These are phyloP conservation scores for Rhizophagus clarus DNA, from an alignment of 192 early-diverging fungal species.

Conservation along the genomic window DNA sequence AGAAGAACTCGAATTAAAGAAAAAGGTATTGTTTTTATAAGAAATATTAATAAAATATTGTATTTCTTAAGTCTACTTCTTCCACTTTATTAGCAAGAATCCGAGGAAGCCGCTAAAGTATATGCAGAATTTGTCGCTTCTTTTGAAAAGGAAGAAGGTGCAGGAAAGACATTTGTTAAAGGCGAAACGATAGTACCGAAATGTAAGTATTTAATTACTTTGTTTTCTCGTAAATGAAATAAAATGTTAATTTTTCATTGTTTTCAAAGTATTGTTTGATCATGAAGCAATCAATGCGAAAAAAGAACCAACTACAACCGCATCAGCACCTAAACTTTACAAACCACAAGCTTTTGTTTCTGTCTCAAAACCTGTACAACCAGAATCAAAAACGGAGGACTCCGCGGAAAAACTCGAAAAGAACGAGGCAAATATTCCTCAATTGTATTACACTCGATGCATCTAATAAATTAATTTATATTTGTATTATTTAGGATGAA, in stretches of 20 bases:
- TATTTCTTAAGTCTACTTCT: background rate
- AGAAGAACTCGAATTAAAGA: slow-evolving; percentile 70
- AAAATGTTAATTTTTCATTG: background rate
- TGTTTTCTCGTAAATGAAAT: slow-evolving; percentile 11
- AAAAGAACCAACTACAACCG: slow-evolving; percentile 30
- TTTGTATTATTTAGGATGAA: slow-evolving; percentile 22
- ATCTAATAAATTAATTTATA: background rate
- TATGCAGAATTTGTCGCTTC: slow-evolving; percentile 82
- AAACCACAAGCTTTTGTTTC: slow-evolving; percentile 40
- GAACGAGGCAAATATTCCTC: slow-evolving; percentile 11
- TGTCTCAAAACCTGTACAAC: slow-evolving; percentile 20
- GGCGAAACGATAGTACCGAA: slow-evolving; percentile 49
- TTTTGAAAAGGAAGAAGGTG: slow-evolving; percentile 61
- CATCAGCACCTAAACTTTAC: slow-evolving; percentile 38
- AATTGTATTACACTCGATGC: background rate
- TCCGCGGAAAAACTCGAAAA: slow-evolving; percentile 34
- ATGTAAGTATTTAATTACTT: slow-evolving; percentile 34
- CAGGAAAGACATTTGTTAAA: slow-evolving; percentile 55
- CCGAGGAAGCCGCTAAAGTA: slow-evolving; percentile 76
- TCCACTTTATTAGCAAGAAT: slow-evolving; percentile 59
- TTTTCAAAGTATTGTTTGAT: slow-evolving; percentile 43
- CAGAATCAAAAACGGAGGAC: background rate
- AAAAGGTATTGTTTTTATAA: slow-evolving; percentile 55
- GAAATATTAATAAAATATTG: background rate
- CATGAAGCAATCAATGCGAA: slow-evolving; percentile 42